Base-by-base conservation (phyloP, 1,139 yeast species). In the Magnusiomyces tetraspermus region DNA sequence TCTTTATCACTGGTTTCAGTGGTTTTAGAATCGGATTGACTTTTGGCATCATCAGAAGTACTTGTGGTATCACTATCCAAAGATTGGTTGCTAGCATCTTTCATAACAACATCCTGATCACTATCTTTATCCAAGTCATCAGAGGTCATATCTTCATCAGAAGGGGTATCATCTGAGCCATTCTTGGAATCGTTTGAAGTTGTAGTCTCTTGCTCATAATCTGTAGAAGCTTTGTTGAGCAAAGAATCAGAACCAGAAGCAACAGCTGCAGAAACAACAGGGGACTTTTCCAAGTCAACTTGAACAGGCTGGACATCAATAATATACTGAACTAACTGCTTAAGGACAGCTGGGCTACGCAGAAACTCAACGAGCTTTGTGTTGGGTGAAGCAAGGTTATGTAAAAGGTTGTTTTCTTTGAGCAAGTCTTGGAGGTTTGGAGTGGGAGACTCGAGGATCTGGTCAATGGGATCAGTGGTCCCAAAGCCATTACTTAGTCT, bases 401-500 rank as follows among this genome's bases (percentile, higher is more conserved):
- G 95, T 37, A 89, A 75, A 51, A 92, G 73, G 60, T 89, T 97
- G 58, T 81, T 86, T 64, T 90, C 96, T 63, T 89, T 96, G 58
- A 90, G 73, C 40, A 90, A 70, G 59, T 85, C 87, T 55, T 79
- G 75, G 55, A 90, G 72, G 5, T 82, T 65, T 58, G 70, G 71
- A 57, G 75, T 75, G 49, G 78, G 76, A 58, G 75, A 74, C 60
- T 84, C 86, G 58, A 92, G 76, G 48, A 90, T 75, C 53, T 83
- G 81, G 58, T 87, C 81, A 54, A 90, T 81, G 55, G 85, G 79
- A 10, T 90, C 82, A 48, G 82, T 79, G 51, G 88, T 80, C 51
- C 89, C 79, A 67, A 85, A 85, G 58, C 88, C 92, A 67, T 83
- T 85, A 53, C 90, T 87, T 69, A 87, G 85, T 68, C 87, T 84